Evolutionary conservation across 805 yeast species (phyloP), one percentile per base, ranked within the genome.

Genomic region (Diddensiella santjacobensis): DNA sequence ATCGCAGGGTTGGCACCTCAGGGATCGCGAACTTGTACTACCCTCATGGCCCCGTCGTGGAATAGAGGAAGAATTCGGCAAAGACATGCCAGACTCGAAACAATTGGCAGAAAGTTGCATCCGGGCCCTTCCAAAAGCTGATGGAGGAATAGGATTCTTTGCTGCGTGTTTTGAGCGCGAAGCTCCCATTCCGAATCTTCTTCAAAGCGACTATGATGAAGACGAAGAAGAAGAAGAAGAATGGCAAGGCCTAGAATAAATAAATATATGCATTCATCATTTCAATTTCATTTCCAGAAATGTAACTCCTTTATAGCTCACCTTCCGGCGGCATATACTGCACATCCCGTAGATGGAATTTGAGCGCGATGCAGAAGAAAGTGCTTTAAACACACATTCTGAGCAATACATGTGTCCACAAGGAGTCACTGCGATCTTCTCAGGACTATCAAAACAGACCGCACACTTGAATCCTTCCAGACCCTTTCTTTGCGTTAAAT

Each of bases 111-210:
- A 82, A 1, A 91, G 93, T 0, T 90, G 97, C 68, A 81, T 93
- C 0, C 73, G 99, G 56, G 84, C 90, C 0, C 68, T 81, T 38
- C 96, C 97, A 0, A 83, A 80, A 52, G 84, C 77, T 39, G 99
- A 93, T 64, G 99, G 98, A 24, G 99, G 99, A n/a, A 93, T 93
- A 58, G 99, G 99, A 0, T 93, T 93, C 63, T 93, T 93, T 67
- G 98, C 97, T 0, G 98, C 90, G 1, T 83, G 93, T 48, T 91
- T 93, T 63, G 85, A 86, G 54, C 74, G 84, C 48, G 61, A 53
- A 49, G 48, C 13, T 22, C 33, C 20, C n/a, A 35, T 18, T 10
- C 22, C 6, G 11, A 6, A 17, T 18, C 13, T 43, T 8, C 23
- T 10, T 4, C 17, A 18, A n/a, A 29, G 3, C 37, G 29, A n/a